Evolutionary conservation across 2,329 filamentous ascomycete species (phyloP), one percentile per base, ranked within the genome.

Genomic region (Pseudogymnoascus sp.): DNA sequence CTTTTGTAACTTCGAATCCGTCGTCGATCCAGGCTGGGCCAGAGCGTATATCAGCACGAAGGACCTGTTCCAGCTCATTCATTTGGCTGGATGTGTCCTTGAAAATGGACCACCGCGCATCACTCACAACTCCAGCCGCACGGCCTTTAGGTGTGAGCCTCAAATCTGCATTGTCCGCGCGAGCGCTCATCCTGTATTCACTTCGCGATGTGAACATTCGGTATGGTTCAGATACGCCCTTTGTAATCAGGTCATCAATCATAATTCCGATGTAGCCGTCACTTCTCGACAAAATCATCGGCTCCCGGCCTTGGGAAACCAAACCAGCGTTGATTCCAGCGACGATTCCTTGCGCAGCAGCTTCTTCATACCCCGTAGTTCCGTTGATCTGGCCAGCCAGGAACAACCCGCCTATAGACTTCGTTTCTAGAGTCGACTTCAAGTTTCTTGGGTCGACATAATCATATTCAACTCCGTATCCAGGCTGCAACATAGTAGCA

Each of bases 241-340:
- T 97, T 22, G 93, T 97, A 71, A 96, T 87, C 38, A 99, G 84
- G 73, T 99, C 94, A 75, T 99, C 94, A 70, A 99, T 92, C 92
- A 99, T 96, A 76, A 99, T 89, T 67, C 94, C 94, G 71, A 99
- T 97, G 74, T 97, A 99, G 11, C 91, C 92, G 74, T 99, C 93
- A 1, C 89, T 87, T 66, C 94, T 84, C 6, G 87, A 87, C 30
- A 99, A 78, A 0, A 83, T 83, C 64, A 95, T 80, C 0, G 86
- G 82, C 1, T 80, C 74, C 63, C 88, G 84, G 1, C 83, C 83
- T 64, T 84, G 82, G 0, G 92, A 85, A 1, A 87, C 82, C n/a
- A 94, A 83, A 2, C 93, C 94, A 0, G 94, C 94, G 71, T 99
- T 99, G 70, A 93, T 92, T 33, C 94, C 94, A 0, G 94, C 94